Base-by-base conservation (phyloP, 2,329 filamentous ascomycete species). In the Didymella segeticola region DNA sequence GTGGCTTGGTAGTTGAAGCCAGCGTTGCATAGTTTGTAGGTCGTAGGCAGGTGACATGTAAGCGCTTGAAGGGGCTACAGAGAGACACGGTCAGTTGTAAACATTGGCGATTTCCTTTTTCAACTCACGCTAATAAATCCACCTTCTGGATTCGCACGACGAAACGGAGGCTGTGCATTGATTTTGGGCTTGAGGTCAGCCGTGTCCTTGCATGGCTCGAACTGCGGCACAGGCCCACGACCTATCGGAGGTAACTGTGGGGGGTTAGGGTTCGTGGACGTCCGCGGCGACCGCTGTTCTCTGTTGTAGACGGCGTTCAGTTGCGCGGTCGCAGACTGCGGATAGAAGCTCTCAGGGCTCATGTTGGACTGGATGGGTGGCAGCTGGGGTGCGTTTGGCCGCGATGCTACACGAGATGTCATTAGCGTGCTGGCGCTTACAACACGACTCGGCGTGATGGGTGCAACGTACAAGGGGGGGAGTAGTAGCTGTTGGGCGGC, bases 1-100 rank as follows among this genome's bases (percentile, higher is more conserved):
- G 95, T 97, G 14, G 95, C 97, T 74, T 99, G 95, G 78, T 99
- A 99, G 79, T 99, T 97, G 83, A 99, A 99, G 68, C 85, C 88
- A 3, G 93, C 93, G 73, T 99, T 99, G 81, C 95, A 99, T 75
- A 99, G 98, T 67, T 95, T 89, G 79, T 99, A 99, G 2, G 95
- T 98, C 5, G 93, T 89, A 14, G 95, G 93, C 17, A 99, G 82
- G 68, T 98, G 93, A 33, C 90, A 89, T 1, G 95, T 99, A 57
- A 99, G 83, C 41, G 95, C 93, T 88, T 98, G 93, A 43, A 99
- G 83, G 42, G 95, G 95, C 91, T 96, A 71, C 33, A 41, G 38
- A 11, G 33, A 25, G 9, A 17, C 22, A n/a, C 31, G 51, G 53
- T 72, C 54, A 73, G 63, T 46, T 50, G 29, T 2, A 37, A 19